Conservation (phyloP, 345 rosid genomes). For the Erucastrum elatum region DNA sequence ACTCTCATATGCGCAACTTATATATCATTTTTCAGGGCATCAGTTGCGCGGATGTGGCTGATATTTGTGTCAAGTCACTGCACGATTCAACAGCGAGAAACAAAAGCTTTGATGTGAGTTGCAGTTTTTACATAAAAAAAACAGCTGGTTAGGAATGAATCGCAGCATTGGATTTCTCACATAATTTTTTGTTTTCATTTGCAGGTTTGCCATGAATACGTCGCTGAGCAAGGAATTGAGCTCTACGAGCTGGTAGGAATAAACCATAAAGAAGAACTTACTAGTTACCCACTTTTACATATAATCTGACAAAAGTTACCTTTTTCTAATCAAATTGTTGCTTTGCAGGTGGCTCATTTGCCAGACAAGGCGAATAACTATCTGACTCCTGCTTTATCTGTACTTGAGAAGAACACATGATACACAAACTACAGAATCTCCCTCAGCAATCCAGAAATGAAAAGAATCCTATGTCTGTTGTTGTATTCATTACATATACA, state of each 20-base stretch:
- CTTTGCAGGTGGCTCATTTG: slow-evolving; percentile 80
- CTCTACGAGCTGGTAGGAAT: slow-evolving; percentile 83
- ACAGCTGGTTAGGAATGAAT: too few species aligned
- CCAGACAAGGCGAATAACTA: slow-evolving; percentile 98
- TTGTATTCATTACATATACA: slow-evolving; percentile 18
- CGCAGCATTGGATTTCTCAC: too few species aligned
- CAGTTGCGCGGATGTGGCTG: slow-evolving; percentile 92
- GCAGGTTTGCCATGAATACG: slow-evolving; percentile 91
- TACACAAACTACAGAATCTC: background rate
- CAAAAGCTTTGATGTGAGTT: slow-evolving; percentile 82
- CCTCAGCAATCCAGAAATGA: background rate
- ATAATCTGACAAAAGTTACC: too few species aligned
- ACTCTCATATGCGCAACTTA: background rate
- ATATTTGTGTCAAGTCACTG: slow-evolving; percentile 87
- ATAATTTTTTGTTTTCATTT: background rate
- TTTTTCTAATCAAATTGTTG: too few species aligned
- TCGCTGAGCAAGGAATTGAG: slow-evolving; percentile 83
- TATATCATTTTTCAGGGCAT: slow-evolving; percentile 53
- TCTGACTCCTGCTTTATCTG: slow-evolving; percentile 85
- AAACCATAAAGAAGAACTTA: background rate
- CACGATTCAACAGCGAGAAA: slow-evolving; percentile 93
- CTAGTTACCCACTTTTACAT: too few species aligned
- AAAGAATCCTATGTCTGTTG: background rate
- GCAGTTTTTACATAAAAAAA: too few species aligned
- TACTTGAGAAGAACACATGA: slow-evolving; percentile 80